Conservation (phyloP, 768 basidiomycete genomes). For the Leccinum uliginosum region DNA sequence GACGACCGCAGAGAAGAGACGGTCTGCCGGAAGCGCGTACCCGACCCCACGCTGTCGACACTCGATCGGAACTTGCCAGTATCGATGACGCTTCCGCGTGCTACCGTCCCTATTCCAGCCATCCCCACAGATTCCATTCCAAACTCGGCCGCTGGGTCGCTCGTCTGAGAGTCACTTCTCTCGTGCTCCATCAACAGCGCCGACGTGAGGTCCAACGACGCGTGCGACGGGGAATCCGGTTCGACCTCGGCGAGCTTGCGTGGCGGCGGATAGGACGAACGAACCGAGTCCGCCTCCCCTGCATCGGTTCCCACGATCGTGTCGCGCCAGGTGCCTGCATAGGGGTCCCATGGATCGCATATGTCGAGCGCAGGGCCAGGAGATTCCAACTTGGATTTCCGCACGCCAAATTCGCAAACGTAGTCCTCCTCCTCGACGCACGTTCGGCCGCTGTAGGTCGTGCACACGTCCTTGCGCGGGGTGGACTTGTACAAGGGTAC, state of each 20-base stretch:
- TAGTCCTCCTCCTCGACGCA: slow-evolving; percentile 9
- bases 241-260: slow-evolving; percentile 1
- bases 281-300: slow-evolving; percentile 8
- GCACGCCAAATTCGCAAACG: slow-evolving; percentile 10
- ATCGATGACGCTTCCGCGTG: slow-evolving; percentile 30
- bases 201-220: slow-evolving; percentile 25
- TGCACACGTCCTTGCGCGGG: slow-evolving; percentile 29
- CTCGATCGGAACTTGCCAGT: slow-evolving; percentile 7
- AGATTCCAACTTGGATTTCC: slow-evolving; percentile 3
- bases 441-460: neutral
- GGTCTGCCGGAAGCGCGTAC: slow-evolving; percentile 2
- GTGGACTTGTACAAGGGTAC: slow-evolving; percentile 35
- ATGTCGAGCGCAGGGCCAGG: slow-evolving; percentile 2
- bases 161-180: neutral
- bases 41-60: slow-evolving; percentile 11
- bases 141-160: slow-evolving; percentile 15
- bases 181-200: slow-evolving; percentile 26
- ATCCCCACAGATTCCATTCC: slow-evolving; percentile 29
- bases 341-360: slow-evolving; percentile 23
- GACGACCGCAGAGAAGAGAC: slow-evolving; percentile 7
- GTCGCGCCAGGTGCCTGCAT: slow-evolving; percentile 24
- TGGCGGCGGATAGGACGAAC: slow-evolving; percentile 10
- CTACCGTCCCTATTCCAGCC: slow-evolving; percentile 45
- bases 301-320: slow-evolving; percentile 28
- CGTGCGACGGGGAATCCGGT: slow-evolving; percentile 20